Conservation (phyloP, 1,139 yeast species). For the Saccharomyces hybrid region DNA sequence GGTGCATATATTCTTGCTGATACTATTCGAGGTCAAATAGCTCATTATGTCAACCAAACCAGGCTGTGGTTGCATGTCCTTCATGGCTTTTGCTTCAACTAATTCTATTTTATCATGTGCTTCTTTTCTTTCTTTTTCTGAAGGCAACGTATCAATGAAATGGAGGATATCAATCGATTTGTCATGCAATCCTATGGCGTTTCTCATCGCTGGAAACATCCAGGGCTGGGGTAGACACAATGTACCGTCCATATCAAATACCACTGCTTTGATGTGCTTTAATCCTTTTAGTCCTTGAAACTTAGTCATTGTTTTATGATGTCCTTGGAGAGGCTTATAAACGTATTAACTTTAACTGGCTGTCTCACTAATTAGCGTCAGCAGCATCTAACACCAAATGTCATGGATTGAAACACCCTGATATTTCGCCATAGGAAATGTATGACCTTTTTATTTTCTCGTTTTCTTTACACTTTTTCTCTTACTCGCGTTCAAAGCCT, state of each 20-base stretch:
- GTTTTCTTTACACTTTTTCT: neutral
- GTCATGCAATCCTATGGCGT: conserved; percentile 43
- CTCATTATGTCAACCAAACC: conserved; percentile 34
- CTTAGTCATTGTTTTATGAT: neutral
- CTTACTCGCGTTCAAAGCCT: neutral
- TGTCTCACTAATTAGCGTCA: neutral
- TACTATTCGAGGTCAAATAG: conserved; percentile 30
- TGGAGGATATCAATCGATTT: conserved; percentile 44
- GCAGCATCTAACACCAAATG: neutral
- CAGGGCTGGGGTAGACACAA: conserved; percentile 57
- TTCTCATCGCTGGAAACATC: conserved; percentile 60
- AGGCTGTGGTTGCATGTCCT: conserved; percentile 47
- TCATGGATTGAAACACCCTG: neutral
- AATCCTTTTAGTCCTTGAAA: neutral
- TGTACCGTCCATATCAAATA: conserved; percentile 70
- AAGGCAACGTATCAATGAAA: conserved; percentile 39
- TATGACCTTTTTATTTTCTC: neutral
- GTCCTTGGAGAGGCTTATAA: neutral
- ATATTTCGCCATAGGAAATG: neutral
- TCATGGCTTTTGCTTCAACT: conserved; percentile 53
- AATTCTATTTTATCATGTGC: conserved; percentile 42
- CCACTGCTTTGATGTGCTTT: conserved; percentile 40
- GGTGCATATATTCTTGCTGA: conserved; percentile 52
- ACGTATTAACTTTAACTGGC: neutral
- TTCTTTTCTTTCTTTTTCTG: conserved; percentile 32